Base-by-base conservation (phyloP, 805 yeast genomes). In the Torulaspora delbrueckii region DNA sequence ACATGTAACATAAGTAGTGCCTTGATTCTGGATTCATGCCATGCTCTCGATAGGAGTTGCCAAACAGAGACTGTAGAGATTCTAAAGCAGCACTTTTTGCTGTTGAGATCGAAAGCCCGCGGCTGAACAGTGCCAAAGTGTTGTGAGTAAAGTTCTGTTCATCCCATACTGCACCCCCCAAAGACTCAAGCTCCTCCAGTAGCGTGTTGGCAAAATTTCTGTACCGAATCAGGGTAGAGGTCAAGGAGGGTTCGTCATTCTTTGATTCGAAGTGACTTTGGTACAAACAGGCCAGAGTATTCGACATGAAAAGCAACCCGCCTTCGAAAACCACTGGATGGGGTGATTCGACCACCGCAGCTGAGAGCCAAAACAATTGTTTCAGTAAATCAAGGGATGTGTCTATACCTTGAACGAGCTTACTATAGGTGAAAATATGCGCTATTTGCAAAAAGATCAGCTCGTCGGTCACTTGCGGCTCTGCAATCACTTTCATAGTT, bases 51-150 rank as follows among this genome's bases (percentile, higher is more conserved):
- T 68, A 72, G 50, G 81, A 66, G 14, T 71, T 63, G 18, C 66
- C 65, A 57, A 78, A 73, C 19, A 78, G 60, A 0, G 63, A 56
- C 40, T 67, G 69, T 53, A 82, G 56, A 19, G 77, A 68, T 1
- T 64, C 66, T 27, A 77, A 57, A 0, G 86, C 75, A 2, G 72
- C 65, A 8, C 71, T 73, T 46, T 74, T 76, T 16, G 82, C 70
- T 45, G 76, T 79, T 6, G 87, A 79, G 7, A 78, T 63, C 30
- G 76, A 74, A 33, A 83, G 61, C 0, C 90, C 91, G 56, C 76
- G 80, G 3, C 77, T 68, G 14, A 78, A 63, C 16, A 75, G 56
- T 36, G 70, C 67, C 25, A 78, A 60, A 28, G 83, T 58, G 14
- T 78, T 69, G 24, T 72, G 70, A 45, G 82, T 79, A 52, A 82